These are phyloP conservation scores for Arctium minus DNA, from an alignment of 129 eudicot species.

Conservation along the genomic window DNA sequence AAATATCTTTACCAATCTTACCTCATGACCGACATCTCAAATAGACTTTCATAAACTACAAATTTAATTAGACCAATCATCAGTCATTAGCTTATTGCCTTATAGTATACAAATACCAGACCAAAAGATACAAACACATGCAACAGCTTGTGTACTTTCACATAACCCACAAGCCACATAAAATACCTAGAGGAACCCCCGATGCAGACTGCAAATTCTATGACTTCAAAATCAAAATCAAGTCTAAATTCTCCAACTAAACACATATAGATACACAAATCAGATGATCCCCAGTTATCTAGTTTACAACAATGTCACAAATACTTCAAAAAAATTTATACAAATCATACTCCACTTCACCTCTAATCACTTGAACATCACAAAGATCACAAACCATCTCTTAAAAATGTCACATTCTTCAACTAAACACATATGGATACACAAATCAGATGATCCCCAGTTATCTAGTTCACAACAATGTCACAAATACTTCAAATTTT, in stretches of 20 bases:
- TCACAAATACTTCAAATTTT: not conserved
- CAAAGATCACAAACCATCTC: not conserved
- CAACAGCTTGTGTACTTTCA: not conserved
- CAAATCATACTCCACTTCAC: not conserved
- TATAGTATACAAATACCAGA: not conserved
- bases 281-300: not conserved
- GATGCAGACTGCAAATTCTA: not conserved
- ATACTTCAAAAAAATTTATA: not conserved
- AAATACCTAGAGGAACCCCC: not conserved
- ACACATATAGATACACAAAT: not conserved
- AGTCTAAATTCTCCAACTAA: not conserved
- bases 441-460: not conserved
- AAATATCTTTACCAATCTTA: not conserved
- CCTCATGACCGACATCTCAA: not conserved
- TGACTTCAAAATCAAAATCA: not conserved
- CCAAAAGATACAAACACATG: not conserved
- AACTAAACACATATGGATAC: not conserved
- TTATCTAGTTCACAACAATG: not conserved
- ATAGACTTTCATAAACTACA: not conserved
- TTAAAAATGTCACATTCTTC: not conserved
- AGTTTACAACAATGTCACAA: constrained; percentile 3
- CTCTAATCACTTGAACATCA: constrained; percentile 1
- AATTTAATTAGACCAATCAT: not conserved
- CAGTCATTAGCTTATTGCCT: not conserved
- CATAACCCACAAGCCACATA: not conserved